A percentile compares a stretch with the other conserved stretches of the same genome.
These are phyloP conservation scores for Lathyrus tuberosus DNA, from an alignment of 306 rosid genomes.

Conservation along the genomic window DNA sequence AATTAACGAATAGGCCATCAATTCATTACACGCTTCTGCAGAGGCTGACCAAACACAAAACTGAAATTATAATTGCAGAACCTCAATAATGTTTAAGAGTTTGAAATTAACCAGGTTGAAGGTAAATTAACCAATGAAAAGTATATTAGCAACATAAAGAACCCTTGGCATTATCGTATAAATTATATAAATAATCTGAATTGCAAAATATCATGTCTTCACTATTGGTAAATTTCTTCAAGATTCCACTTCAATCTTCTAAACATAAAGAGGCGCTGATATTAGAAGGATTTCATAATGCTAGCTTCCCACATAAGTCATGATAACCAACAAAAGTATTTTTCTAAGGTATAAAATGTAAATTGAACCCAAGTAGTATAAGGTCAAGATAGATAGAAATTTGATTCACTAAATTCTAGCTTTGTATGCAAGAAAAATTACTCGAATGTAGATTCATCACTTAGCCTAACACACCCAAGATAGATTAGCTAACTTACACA, in stretches of 20 bases:
- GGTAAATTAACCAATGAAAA: conserved; percentile 3
- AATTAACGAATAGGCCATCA: conserved; percentile 92
- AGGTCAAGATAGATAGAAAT: conserved; percentile 9
- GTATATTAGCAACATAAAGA: neutral
- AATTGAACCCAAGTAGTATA: conserved; percentile 16
- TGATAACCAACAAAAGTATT: conserved; percentile 11
- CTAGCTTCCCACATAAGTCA: conserved; percentile 22
- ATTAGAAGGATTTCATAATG: conserved; percentile 13
- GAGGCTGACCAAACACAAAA: conserved; percentile 62
- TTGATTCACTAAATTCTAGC: conserved; percentile 35
- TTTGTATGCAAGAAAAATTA: conserved; percentile 35
- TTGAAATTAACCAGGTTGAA: conserved; percentile 16
- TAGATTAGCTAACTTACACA: conserved; percentile 65
- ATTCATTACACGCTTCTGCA: conserved; percentile 84
- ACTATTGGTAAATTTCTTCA: conserved; percentile 34
- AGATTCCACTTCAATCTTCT: conserved; percentile 13
- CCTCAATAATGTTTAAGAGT: conserved; percentile 21
- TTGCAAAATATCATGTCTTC: conserved; percentile 26
- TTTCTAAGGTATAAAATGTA: conserved; percentile 12
- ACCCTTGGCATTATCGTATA: neutral
- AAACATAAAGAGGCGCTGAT: conserved; percentile 19
- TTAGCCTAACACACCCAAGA: conserved; percentile 8
- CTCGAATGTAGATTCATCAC: conserved; percentile 25
- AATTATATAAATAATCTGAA: conserved; percentile 12
- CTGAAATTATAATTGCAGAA: conserved; percentile 24